These are phyloP conservation scores for sunflower (Helianthus annuus) DNA, from an alignment of 129 eudicot species.

Conservation along the genomic window DNA sequence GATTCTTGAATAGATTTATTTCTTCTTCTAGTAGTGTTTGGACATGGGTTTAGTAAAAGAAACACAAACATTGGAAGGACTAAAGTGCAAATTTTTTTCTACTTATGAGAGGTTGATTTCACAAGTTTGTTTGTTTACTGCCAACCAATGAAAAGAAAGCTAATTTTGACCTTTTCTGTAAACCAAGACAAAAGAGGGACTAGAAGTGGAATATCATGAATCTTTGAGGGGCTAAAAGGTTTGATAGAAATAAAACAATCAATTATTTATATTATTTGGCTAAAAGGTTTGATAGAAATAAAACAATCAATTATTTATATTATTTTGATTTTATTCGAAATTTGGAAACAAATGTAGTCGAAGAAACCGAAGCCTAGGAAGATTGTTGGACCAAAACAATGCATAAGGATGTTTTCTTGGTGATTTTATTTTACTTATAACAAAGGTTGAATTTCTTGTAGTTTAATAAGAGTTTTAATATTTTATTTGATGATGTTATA, in stretches of 20 bases:
- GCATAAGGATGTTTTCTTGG: conserved; percentile 40
- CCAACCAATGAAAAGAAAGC: conserved; percentile 36
- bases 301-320: no score
- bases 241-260: background rate
- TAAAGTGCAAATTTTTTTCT: conserved; percentile 13
- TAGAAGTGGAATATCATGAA: conserved; percentile 17
- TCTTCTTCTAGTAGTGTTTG: conserved; percentile 27
- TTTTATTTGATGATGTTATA: background rate
- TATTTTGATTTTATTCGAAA: background rate
- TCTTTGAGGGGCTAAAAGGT: conserved; percentile 21
- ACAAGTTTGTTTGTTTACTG: conserved; percentile 23
- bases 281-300: conserved; percentile 17
- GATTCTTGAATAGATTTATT: conserved; percentile 27
- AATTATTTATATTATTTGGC: background rate
- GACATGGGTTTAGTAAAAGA: conserved; percentile 25
- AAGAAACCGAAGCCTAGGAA: conserved; percentile 44
- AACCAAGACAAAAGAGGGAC: conserved; percentile 4
- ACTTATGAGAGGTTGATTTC: background rate
- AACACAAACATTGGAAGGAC: conserved; percentile 33
- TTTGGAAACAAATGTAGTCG: conserved; percentile 10
- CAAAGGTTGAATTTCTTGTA: background rate
- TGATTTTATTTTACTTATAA: conserved; percentile 34
- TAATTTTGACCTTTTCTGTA: conserved; percentile 1
- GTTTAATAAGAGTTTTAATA: background rate
- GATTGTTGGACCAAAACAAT: conserved; percentile 35